phyloP scores from a whole-genome alignment of 2,329 filamentous ascomycete genomes.

The Penicillium sp. region DNA sequence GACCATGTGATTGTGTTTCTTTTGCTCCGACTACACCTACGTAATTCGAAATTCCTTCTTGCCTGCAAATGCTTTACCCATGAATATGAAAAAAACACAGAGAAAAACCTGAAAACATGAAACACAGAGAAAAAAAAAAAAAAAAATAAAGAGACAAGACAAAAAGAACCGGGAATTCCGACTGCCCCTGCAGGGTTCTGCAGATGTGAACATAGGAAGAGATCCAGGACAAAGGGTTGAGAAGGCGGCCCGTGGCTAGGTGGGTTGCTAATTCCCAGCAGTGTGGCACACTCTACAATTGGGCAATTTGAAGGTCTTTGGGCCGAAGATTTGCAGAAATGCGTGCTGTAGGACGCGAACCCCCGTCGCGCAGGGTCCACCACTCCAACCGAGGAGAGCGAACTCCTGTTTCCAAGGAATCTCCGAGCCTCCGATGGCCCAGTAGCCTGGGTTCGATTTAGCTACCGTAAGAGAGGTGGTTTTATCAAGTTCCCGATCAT shows the following conservation, averaged over 20 bases:
- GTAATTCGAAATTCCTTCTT: background rate
- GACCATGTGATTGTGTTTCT: background rate
- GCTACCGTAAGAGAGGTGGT: background rate
- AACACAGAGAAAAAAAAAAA: too few relatives aligned
- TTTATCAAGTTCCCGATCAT: background rate
- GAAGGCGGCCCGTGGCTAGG: constrained; percentile 19
- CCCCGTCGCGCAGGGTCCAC: background rate
- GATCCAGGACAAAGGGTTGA: constrained; percentile 14
- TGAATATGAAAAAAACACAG: too few relatives aligned
- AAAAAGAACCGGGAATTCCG: background rate
- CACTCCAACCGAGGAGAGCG: background rate
- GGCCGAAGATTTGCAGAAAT: background rate
- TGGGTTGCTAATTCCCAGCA: constrained; percentile 27
- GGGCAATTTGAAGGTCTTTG: constrained; percentile 12
- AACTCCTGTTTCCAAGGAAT: background rate
- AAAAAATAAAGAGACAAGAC: too few relatives aligned
- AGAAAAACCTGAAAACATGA: too few relatives aligned
- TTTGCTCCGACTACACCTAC: background rate
- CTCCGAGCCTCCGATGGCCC: constrained; percentile 12
- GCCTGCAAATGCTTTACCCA: background rate
- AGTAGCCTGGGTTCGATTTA: background rate
- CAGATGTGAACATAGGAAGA: constrained; percentile 1
- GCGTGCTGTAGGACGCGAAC: background rate
- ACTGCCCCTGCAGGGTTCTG: constrained; percentile 9
- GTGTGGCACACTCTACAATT: constrained; percentile 29